phyloP scores from a whole-genome alignment of 805 yeast genomes.

The Scheffersomyces stipitis region DNA sequence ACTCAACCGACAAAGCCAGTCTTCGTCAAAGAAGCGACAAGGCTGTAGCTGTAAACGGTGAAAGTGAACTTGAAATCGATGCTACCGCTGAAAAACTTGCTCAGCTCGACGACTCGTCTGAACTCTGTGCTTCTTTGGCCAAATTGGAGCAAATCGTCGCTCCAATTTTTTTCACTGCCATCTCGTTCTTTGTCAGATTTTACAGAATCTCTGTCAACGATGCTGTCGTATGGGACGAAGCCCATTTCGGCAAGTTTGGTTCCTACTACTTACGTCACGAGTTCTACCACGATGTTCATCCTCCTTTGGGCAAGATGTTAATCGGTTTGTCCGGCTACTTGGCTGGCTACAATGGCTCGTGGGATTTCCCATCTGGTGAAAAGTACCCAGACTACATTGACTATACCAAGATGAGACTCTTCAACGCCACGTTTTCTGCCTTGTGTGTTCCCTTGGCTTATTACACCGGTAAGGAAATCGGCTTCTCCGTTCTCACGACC shows the following conservation, averaged over 20 bases:
- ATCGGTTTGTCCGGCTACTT: conserved; percentile 85
- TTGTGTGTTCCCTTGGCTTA: conserved; percentile 86
- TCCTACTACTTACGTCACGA: conserved; percentile 84
- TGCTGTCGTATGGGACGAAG: conserved; percentile 95
- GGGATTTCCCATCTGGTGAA: conserved; percentile 84
- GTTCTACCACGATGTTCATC: conserved; percentile 95
- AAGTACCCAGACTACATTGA: conserved; percentile 75
- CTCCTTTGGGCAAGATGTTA: conserved; percentile 93
- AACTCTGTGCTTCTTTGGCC: conserved; percentile 21
- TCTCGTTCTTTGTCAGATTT: conserved; percentile 57
- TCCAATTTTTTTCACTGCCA: conserved; percentile 35
- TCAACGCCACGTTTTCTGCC: conserved; percentile 83
- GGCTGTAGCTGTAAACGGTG: not conserved
- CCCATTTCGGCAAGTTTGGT: conserved; percentile 96
- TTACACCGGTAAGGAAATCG: conserved; percentile 73
- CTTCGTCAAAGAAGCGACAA: conserved; percentile 18
- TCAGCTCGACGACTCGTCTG: conserved; percentile 25
- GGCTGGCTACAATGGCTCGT: conserved; percentile 85
- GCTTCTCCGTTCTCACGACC: conserved; percentile 66
- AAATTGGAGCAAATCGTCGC: conserved; percentile 26
- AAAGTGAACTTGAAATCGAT: not conserved
- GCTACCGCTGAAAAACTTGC: conserved; percentile 19
- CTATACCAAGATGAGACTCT: conserved; percentile 81
- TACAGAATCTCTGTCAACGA: conserved; percentile 70
- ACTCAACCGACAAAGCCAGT: conserved; percentile 12